These are phyloP conservation scores for Ambrosiella cleistominuta DNA, from an alignment of 2,329 filamentous ascomycete genomes.

Conservation along the genomic window DNA sequence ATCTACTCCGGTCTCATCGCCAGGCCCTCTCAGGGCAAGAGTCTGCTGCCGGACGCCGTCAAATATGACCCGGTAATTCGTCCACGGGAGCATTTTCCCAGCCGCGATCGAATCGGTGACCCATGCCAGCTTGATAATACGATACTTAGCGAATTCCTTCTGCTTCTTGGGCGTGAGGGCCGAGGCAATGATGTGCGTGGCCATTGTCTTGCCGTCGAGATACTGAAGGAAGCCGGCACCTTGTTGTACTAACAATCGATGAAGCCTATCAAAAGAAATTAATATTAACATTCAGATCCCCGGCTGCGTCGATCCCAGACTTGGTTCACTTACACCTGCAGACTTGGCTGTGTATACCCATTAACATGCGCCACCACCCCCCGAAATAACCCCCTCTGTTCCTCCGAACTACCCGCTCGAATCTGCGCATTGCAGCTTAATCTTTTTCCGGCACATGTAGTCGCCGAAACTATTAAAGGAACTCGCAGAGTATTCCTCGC, in stretches of 20 bases:
- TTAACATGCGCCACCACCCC: slow-evolving; percentile 83
- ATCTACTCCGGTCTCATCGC: not conserved
- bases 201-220: slow-evolving; percentile 81
- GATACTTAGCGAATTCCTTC: slow-evolving; percentile 71
- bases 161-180: slow-evolving; percentile 82
- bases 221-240: slow-evolving; percentile 95
- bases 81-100: slow-evolving; percentile 71
- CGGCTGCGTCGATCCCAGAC: not conserved
- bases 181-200: slow-evolving; percentile 89
- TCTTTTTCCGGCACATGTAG: slow-evolving; percentile 89
- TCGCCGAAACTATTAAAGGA: slow-evolving; percentile 78
- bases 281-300: not conserved
- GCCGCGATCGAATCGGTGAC: slow-evolving; percentile 75
- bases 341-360: slow-evolving; percentile 85
- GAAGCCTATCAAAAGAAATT: slow-evolving; percentile 33
- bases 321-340: slow-evolving; percentile 44
- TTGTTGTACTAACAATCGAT: slow-evolving; percentile 73
- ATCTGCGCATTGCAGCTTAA: slow-evolving; percentile 86
- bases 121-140: slow-evolving; percentile 90
- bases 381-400: slow-evolving; percentile 69
- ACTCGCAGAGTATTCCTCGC: slow-evolving; percentile 80
- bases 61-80: slow-evolving; percentile 65
- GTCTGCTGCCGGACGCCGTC: slow-evolving; percentile 71
- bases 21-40: slow-evolving; percentile 23
- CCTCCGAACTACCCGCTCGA: slow-evolving; percentile 44